Percentiles rank a stretch among this genome's conserved stretches.
Evolutionary conservation across 352 stramenopile genomes (phyloP).

Genomic region (Elongisporangium senticosum): DNA sequence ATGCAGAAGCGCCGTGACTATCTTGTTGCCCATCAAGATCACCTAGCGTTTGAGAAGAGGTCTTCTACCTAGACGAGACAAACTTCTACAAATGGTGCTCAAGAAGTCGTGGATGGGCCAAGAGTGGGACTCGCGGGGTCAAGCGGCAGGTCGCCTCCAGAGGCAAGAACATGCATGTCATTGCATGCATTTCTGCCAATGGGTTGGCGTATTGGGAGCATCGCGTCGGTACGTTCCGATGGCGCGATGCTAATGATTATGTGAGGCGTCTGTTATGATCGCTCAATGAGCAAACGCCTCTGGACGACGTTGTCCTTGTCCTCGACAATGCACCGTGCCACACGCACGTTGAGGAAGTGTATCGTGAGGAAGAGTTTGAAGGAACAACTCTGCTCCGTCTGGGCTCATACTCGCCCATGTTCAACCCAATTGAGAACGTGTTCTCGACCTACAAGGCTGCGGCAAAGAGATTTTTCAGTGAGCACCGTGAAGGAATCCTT

Average conservation of each 20-base stretch:
- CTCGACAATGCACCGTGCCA: constrained; percentile 14
- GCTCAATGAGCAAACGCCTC: background rate
- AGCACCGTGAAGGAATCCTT: background rate
- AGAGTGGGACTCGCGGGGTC: background rate
- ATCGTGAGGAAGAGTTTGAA: constrained; percentile 9
- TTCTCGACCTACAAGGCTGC: constrained; percentile 9
- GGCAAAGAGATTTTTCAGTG: constrained; percentile 6
- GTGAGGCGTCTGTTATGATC: background rate
- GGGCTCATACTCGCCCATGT: constrained; percentile 8
- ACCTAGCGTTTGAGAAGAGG: constrained; percentile 1
- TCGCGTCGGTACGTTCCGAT: background rate
- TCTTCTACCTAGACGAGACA: constrained; percentile 15
- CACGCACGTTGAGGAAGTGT: constrained; percentile 2
- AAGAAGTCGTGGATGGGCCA: background rate
- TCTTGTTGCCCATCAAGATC: constrained; percentile 1
- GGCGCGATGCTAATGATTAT: constrained; percentile 1
- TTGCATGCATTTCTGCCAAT: constrained; percentile 3
- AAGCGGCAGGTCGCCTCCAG: constrained; percentile 6
- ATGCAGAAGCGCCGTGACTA: constrained; percentile 11
- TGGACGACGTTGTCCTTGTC: background rate
- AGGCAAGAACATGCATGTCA: constrained; percentile 15
- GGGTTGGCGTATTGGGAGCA: constrained; percentile 11
- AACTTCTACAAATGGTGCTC: constrained; percentile 14
- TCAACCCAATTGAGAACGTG: constrained; percentile 12
- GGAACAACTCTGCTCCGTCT: constrained; percentile 3